A percentile compares a stretch with the other conserved stretches of the same genome.
phyloP scores from a whole-genome alignment of 2,329 filamentous ascomycete species.

The Clonostachys rosea region DNA sequence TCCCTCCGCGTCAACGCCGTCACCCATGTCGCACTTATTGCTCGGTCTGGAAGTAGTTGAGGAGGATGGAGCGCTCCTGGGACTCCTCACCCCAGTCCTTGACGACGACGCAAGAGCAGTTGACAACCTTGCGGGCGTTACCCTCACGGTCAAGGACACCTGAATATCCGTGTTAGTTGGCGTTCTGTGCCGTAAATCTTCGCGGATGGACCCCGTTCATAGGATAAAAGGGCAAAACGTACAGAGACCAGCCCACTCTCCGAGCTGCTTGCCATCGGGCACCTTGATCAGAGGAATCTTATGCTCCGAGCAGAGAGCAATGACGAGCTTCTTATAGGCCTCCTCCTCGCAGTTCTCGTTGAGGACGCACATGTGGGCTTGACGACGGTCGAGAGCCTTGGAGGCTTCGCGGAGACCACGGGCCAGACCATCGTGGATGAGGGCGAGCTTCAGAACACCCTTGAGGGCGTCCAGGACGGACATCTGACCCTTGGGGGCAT shows the following conservation, averaged over 20 bases:
- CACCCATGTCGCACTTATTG: slow-evolving; percentile 12
- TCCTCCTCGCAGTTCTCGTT: slow-evolving; percentile 99
- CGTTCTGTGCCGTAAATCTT: neutral
- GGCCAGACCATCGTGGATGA: slow-evolving; percentile 99
- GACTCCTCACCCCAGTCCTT: slow-evolving; percentile 99
- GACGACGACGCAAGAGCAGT: slow-evolving; percentile 99
- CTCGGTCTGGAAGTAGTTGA: slow-evolving; percentile 84
- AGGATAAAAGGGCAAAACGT: slow-evolving; percentile 41
- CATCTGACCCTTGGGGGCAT: slow-evolving; percentile 92
- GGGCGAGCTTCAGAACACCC: slow-evolving; percentile 95
- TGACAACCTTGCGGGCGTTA: slow-evolving; percentile 99
- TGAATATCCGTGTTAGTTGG: slow-evolving; percentile 33
- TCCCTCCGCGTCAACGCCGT: slow-evolving; percentile 27
- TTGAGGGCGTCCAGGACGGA: slow-evolving; percentile 97
- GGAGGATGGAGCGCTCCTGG: slow-evolving; percentile 96
- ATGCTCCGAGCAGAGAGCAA: slow-evolving; percentile 98
- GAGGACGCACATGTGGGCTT: slow-evolving; percentile 99
- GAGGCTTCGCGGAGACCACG: slow-evolving; percentile 96
- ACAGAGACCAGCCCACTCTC: slow-evolving; percentile 99
- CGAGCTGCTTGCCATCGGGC: slow-evolving; percentile 98
- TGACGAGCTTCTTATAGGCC: slow-evolving; percentile 99
- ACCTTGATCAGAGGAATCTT: slow-evolving; percentile 99
- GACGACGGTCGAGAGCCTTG: slow-evolving; percentile 97
- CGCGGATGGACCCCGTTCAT: neutral
- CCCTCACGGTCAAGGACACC: slow-evolving; percentile 98